Conservation (phyloP, 2,329 filamentous ascomycete genomes). For the Colletotrichum theobromicola region DNA sequence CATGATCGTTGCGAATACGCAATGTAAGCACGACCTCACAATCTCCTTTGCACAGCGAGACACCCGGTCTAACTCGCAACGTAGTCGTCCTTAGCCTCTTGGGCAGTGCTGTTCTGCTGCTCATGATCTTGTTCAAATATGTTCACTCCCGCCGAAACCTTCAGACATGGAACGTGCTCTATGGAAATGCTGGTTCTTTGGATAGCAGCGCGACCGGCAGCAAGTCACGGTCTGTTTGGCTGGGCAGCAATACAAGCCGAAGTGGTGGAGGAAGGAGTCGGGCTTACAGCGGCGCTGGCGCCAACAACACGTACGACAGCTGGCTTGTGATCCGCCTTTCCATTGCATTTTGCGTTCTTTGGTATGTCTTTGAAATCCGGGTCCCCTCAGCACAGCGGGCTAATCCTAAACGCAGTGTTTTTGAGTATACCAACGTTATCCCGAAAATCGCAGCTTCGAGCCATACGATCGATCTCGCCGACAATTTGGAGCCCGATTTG, state of each 20-base stretch:
- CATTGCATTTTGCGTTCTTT: constrained; percentile 45
- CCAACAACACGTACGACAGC: constrained; percentile 45
- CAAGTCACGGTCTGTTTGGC: constrained; percentile 8
- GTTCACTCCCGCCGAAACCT: constrained; percentile 38
- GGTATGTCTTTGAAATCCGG: constrained; percentile 26
- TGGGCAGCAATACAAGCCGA: neutral
- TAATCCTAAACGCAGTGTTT: neutral
- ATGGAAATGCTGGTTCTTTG: constrained; percentile 25
- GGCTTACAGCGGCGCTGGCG: constrained; percentile 17
- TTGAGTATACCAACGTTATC: constrained; percentile 23
- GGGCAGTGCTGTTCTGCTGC: constrained; percentile 38
- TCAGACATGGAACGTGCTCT: constrained; percentile 34
- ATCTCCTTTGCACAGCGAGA: neutral
- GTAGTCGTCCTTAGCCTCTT: constrained; percentile 12
- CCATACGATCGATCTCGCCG: constrained; percentile 32
- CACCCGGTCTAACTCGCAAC: neutral
- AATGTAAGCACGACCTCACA: neutral
- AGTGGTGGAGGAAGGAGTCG: neutral
- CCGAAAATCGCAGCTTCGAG: constrained; percentile 34
- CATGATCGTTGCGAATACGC: constrained; percentile 12
- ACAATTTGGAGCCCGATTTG: constrained; percentile 34
- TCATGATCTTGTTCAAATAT: constrained; percentile 45
- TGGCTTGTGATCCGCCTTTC: constrained; percentile 50
- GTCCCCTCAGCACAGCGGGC: rapidly evolving
- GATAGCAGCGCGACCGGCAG: neutral